Percentiles rank a stretch among this genome's conserved stretches.
Evolutionary conservation across 2,329 filamentous ascomycete genomes (phyloP).

Genomic region (Shiraia bambusicola): DNA sequence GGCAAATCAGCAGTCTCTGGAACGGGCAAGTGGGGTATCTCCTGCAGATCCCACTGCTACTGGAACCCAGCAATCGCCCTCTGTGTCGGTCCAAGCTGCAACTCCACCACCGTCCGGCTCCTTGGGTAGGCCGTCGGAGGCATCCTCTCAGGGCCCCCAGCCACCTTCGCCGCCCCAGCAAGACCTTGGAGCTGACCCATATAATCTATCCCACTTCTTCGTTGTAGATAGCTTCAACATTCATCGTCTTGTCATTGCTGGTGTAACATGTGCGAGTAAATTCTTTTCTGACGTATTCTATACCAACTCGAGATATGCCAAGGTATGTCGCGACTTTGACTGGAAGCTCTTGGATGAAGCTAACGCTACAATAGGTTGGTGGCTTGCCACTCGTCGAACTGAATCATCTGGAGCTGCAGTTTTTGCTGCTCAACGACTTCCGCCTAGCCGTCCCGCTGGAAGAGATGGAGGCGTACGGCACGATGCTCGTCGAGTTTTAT

Average conservation of each 20-base stretch:
- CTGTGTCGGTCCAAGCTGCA: constrained; percentile 46
- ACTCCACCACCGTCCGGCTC: constrained; percentile 54
- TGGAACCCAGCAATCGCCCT: constrained; percentile 18
- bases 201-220: constrained; percentile 70
- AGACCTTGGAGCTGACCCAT: constrained; percentile 48
- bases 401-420: constrained; percentile 95
- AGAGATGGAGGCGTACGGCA: constrained; percentile 94
- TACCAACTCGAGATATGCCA: constrained; percentile 97
- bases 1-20: constrained; percentile 52
- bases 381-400: constrained; percentile 88
- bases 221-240: constrained; percentile 99
- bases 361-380: constrained; percentile 67
- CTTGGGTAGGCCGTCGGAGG: constrained; percentile 44
- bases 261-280: constrained; percentile 97
- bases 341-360: no score
- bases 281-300: constrained; percentile 99
- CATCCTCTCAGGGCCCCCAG: constrained; percentile 28
- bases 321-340: constrained; percentile 61
- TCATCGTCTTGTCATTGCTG: constrained; percentile 91
- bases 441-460: constrained; percentile 89
- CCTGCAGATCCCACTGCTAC: constrained; percentile 34
- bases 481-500: constrained; percentile 98
- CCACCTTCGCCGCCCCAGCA: constrained; percentile 43
- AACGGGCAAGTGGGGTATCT: constrained; percentile 35
- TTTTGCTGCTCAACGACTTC: constrained; percentile 93